Evolutionary conservation across 140 eudicot species (phyloP), one percentile per base, ranked within the genome.

Genomic region (Anethum foeniculum): DNA sequence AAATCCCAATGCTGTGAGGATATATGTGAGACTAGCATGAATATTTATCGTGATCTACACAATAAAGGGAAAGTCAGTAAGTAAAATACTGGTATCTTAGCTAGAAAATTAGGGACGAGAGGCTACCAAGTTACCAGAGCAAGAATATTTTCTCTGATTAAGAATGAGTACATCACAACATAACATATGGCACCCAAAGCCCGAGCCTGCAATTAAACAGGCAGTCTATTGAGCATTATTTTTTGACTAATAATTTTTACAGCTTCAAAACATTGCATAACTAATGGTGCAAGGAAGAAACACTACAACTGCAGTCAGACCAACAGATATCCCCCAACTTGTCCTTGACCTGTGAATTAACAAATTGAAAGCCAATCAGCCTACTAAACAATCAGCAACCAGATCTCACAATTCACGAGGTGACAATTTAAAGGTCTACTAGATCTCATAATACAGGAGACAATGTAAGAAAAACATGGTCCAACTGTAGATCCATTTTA

Each of bases 121-220:
- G 30, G 65, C 34, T 25, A 49, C 75, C 69, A 54, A 54, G 54
- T 87, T 89, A 94, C 99, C 99, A 95, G 80, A 62, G 89, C 91
- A 77, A 95, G 97, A 23, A 95, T 92, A 84, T 95, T 95, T 76
- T 95, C 99, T 81, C 93, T 91, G 62, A 95, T 92, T 87, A 95
- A 83, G 83, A 90, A 95, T 15, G 99, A 95, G 85, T 90, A 88
- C 82, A 90, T 85, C 75, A 93, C 76, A 79, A 92, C 97, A 87
- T 91, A 92, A 56, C 91, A 89, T 60, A 89, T 46, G 73, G 97
- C 97, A 79, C 99, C 99, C 47, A 80, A 36, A 30, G 99, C 97
- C 77, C 99, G 87, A 84, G 90, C 93, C 98, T 94, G 83, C 80
- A 85, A 78, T 77, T 43, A 79, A 80, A 67, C 75, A 46, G 54